Conservation (phyloP, 1,139 yeast species). For the Lodderomyces elongisporus region DNA sequence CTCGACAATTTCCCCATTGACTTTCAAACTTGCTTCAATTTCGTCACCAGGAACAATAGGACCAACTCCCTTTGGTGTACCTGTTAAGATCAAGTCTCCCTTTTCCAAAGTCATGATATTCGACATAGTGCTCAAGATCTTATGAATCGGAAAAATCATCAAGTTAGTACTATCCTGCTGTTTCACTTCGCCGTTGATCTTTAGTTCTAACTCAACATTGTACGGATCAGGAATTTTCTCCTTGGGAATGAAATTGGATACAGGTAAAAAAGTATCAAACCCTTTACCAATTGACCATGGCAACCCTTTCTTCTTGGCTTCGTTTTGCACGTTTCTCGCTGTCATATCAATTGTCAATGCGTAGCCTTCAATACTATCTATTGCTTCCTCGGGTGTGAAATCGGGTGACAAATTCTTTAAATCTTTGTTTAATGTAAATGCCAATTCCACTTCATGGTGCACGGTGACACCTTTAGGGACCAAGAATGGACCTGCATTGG, state of each 20-base stretch:
- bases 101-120: conserved; percentile 83
- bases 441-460: conserved; percentile 93
- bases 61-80: conserved; percentile 99
- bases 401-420: conserved; percentile 57
- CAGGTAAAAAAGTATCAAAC: conserved; percentile 89
- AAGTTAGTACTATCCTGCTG: conserved; percentile 78
- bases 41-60: conserved; percentile 70
- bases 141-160: conserved; percentile 86
- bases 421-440: conserved; percentile 62
- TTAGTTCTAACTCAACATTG: conserved; percentile 59
- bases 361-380: conserved; percentile 77
- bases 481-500: conserved; percentile 68
- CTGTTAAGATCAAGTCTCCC: conserved; percentile 89
- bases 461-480: conserved; percentile 77
- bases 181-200: conserved; percentile 62
- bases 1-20: conserved; percentile 51
- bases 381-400: conserved; percentile 63
- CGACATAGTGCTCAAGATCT: conserved; percentile 75
- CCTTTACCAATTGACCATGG: conserved; percentile 98
- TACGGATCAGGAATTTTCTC: conserved; percentile 66
- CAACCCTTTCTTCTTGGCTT: conserved; percentile 87
- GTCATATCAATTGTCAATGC: conserved; percentile 90
- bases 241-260: conserved; percentile 68
- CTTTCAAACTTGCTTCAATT: conserved; percentile 57
- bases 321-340: conserved; percentile 93